phyloP scores from a whole-genome alignment of 1,139 yeast species.

The Taphrina deformans region DNA sequence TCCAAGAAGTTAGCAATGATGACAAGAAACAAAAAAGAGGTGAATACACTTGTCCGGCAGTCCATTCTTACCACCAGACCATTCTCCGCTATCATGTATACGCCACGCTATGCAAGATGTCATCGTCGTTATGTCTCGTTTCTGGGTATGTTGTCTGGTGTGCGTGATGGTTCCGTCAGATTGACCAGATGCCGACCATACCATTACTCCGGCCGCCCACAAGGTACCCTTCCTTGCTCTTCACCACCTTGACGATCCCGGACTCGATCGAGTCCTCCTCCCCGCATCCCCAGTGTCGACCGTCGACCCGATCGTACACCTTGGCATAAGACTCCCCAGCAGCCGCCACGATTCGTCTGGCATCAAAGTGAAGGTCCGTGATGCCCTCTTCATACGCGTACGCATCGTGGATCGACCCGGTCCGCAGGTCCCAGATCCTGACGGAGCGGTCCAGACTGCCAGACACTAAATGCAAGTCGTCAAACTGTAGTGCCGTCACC shows the following conservation, averaged over 20 bases:
- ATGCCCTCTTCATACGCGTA: conserved; percentile 59
- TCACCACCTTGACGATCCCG: conserved; percentile 47
- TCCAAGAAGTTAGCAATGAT: too few species aligned
- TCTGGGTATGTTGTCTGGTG: not conserved
- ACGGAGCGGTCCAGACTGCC: conserved; percentile 66
- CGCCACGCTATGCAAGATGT: conserved; percentile 2
- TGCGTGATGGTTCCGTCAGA: not conserved
- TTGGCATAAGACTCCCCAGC: conserved; percentile 54
- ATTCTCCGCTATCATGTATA: not conserved
- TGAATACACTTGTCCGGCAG: too few species aligned
- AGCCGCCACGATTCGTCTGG: conserved; percentile 55
- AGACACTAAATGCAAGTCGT: conserved; percentile 60
- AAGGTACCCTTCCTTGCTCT: conserved; percentile 61
- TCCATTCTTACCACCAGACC: not conserved
- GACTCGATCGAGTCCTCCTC: conserved; percentile 45
- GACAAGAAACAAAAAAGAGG: too few species aligned
- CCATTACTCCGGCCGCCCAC: conserved; percentile 65
- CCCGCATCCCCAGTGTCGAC: conserved; percentile 57
- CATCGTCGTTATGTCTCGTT: not conserved
- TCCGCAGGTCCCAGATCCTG: conserved; percentile 70
- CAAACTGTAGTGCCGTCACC: conserved; percentile 67
- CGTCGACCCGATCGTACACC: conserved; percentile 57
- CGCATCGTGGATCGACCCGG: conserved; percentile 62
- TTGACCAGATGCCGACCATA: conserved; percentile 56
- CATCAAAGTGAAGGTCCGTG: conserved; percentile 57